These are phyloP conservation scores for Pseudogymnoascus sp. DNA, from an alignment of 2,329 filamentous ascomycete species.

Conservation along the genomic window DNA sequence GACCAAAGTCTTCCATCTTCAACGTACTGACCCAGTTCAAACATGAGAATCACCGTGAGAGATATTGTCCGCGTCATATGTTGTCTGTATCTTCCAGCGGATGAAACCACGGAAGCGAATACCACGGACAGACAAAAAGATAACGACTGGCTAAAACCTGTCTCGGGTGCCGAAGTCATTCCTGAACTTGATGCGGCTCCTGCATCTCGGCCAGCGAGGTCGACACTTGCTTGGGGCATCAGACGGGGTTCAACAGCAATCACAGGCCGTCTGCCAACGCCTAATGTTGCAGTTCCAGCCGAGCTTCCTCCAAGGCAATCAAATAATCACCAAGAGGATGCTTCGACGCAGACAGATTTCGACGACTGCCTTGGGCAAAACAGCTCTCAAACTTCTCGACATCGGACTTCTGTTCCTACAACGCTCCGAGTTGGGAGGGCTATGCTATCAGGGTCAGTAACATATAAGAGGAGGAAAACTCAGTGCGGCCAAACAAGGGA, in stretches of 20 bases:
- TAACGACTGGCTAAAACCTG: neutral
- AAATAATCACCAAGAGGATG: neutral
- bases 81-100: neutral
- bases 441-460: neutral
- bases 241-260: neutral
- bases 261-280: neutral
- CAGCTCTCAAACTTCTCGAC: neutral
- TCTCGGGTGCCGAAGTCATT: neutral
- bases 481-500: neutral
- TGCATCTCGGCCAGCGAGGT: neutral
- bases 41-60: neutral
- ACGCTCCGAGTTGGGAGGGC: neutral
- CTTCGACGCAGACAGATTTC: neutral
- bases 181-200: neutral
- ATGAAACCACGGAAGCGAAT: neutral
- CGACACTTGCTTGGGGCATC: neutral
- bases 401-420: neutral
- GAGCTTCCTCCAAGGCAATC: neutral
- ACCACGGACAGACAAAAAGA: neutral
- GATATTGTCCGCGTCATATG: neutral
- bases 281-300: neutral
- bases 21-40: neutral
- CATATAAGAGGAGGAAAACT: neutral
- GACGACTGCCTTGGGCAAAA: neutral
- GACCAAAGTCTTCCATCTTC: neutral